Conservation (phyloP, 2,329 filamentous ascomycete genomes). For the Aureobasidium subglaciale region DNA sequence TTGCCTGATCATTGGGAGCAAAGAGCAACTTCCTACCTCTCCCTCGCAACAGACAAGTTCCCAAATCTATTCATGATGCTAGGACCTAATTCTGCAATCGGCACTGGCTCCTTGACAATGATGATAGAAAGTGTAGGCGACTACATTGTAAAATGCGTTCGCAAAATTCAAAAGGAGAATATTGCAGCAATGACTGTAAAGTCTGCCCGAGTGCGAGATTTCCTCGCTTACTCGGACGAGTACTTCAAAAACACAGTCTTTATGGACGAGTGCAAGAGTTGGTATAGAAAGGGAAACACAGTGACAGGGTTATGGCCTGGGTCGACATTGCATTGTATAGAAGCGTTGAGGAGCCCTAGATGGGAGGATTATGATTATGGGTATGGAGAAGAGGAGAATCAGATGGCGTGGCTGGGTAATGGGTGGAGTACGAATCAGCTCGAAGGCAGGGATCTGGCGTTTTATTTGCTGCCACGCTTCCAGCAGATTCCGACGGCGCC, state of each 20-base stretch:
- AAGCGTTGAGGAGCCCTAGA: slow-evolving; percentile 39
- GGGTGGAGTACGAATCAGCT: slow-evolving; percentile 30
- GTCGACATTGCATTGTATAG: slow-evolving; percentile 43
- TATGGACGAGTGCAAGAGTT: slow-evolving; percentile 39
- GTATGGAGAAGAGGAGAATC: slow-evolving; percentile 28
- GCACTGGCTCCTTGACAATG: slow-evolving; percentile 33
- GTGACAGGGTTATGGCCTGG: slow-evolving; percentile 39
- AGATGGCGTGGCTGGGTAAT: slow-evolving; percentile 34
- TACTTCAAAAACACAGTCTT: slow-evolving; percentile 43
- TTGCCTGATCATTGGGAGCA: slow-evolving; percentile 31
- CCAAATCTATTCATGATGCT: slow-evolving; percentile 39
- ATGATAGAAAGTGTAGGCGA: slow-evolving; percentile 36
- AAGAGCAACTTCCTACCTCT: slow-evolving; percentile 23
- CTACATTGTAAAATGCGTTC: slow-evolving; percentile 25
- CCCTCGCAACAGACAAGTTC: slow-evolving; percentile 18
- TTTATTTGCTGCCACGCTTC: slow-evolving; percentile 37
- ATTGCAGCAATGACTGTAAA: slow-evolving; percentile 40
- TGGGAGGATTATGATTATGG: slow-evolving; percentile 42
- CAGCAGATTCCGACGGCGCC: slow-evolving; percentile 29
- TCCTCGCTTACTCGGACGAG: slow-evolving; percentile 38
- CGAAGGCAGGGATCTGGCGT: slow-evolving; percentile 33
- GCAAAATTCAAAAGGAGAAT: slow-evolving; percentile 28
- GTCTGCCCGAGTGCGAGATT: slow-evolving; percentile 43
- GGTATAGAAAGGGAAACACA: slow-evolving; percentile 31
- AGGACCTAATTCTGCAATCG: slow-evolving; percentile 36